phyloP scores from a whole-genome alignment of 441 rosid species.

The Adansonia madagascariensis region DNA sequence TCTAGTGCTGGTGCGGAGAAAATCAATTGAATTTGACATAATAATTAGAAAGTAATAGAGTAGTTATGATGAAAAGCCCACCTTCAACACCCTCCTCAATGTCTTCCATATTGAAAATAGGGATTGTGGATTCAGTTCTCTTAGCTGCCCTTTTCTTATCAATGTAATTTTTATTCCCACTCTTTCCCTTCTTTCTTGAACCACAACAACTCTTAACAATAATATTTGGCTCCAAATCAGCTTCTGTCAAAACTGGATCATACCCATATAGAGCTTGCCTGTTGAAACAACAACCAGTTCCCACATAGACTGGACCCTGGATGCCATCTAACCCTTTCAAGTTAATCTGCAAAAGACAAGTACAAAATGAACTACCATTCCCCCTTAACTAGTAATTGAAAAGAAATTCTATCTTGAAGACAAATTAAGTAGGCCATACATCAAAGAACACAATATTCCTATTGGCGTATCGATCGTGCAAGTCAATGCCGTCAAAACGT shows the following conservation, averaged over 20 bases:
- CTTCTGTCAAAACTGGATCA: slow-evolving; percentile 94
- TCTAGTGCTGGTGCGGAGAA: background rate
- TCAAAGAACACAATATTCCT: slow-evolving; percentile 97
- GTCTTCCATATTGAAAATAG: slow-evolving; percentile 98
- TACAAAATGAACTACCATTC: slow-evolving; percentile 7
- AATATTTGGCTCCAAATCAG: slow-evolving; percentile 88
- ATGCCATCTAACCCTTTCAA: slow-evolving; percentile 95
- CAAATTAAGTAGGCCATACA: slow-evolving; percentile 50
- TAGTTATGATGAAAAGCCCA: slow-evolving; percentile 35
- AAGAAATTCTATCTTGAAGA: slow-evolving; percentile 18
- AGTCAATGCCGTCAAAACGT: slow-evolving; percentile 98
- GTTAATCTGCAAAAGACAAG: slow-evolving; percentile 69
- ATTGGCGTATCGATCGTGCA: slow-evolving; percentile 98
- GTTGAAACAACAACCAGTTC: slow-evolving; percentile 96
- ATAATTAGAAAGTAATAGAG: background rate
- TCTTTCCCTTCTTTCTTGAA: slow-evolving; percentile 82
- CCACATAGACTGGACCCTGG: slow-evolving; percentile 98
- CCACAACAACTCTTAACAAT: slow-evolving; percentile 96
- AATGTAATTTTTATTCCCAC: slow-evolving; percentile 62
- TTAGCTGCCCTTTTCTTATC: slow-evolving; percentile 74
- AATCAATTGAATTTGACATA: slow-evolving; percentile 1
- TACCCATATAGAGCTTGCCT: slow-evolving; percentile 97
- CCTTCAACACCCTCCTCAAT: slow-evolving; percentile 99
- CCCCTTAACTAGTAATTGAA: background rate
- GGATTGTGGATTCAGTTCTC: slow-evolving; percentile 93